Evolutionary conservation across 192 early-diverging fungal species (phyloP).

Genomic region (Cladochytrium replicatum): DNA sequence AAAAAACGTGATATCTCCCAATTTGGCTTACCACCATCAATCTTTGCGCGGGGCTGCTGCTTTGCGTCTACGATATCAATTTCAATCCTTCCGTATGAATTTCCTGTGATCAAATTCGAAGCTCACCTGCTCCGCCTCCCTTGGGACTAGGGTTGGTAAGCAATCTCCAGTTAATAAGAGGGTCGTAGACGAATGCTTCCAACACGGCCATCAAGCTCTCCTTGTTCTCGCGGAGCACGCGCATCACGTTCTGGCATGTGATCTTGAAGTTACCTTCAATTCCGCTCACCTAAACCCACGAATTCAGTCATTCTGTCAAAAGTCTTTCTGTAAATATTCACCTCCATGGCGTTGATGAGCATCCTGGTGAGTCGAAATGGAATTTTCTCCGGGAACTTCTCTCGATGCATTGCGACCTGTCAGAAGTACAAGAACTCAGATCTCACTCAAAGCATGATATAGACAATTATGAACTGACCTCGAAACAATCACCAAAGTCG

Average conservation of each 20-base stretch:
- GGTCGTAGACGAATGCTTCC: conserved; percentile 88
- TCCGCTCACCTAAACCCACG: conserved; percentile 38
- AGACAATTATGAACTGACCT: conserved; percentile 32
- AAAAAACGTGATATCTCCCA: too few relatives aligned
- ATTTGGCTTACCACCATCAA: too few relatives aligned
- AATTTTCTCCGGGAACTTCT: conserved; percentile 83
- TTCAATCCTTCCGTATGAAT: too few relatives aligned
- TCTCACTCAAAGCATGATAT: neutral
- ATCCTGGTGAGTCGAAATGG: conserved; percentile 90
- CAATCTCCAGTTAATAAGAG: conserved; percentile 71
- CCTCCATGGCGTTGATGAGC: conserved; percentile 88
- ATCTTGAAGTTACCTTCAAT: conserved; percentile 84
- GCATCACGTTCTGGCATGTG: conserved; percentile 84
- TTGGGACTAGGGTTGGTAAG: conserved; percentile 26
- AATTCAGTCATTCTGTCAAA: neutral
- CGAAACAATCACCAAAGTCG: conserved; percentile 90
- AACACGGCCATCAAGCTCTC: conserved; percentile 85
- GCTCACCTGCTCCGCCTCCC: too few relatives aligned
- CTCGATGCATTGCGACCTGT: conserved; percentile 76
- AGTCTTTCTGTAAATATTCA: conserved; percentile 1
- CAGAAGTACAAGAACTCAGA: neutral
- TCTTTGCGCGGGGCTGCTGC: too few relatives aligned
- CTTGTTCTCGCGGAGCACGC: conserved; percentile 71
- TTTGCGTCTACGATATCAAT: too few relatives aligned
- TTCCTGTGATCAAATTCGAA: too few relatives aligned